Evolutionary conservation across 2,329 filamentous ascomycete species (phyloP), one percentile per base, ranked within the genome.

Genomic region (Mariannaea elegans): DNA sequence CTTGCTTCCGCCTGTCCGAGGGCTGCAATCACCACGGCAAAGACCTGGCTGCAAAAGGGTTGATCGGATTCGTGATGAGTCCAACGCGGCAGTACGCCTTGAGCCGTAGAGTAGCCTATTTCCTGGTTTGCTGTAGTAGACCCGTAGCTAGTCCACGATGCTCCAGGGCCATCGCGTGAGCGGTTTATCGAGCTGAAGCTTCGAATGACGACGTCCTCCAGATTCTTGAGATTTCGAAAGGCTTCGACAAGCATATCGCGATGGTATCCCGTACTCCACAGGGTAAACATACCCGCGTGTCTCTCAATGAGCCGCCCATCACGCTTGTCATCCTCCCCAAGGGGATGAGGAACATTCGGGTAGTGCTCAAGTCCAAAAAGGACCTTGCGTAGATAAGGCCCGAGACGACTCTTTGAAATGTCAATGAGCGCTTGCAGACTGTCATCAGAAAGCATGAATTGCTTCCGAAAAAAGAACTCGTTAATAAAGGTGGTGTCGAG

Each of bases 401-500:
- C 75, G 14, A 86, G 63, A 0, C 77, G 76, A 16, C 76, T 79
- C 55, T 79, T 77, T n/a, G 84, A 80, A 32, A 87, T 85, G 67
- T 83, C 76, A 72, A 83, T 62, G 10, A 89, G 76, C 0, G 82
- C 77, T 51, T 83, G 78, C 9, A 90, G 75, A 65, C 87, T 90
- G 64, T 79, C 74, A 31, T 84, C 76, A 2, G 82, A 82, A 53
- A 89, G 69, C 83, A 89, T 87, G 73, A 90, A 91, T 68, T 90
- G 87, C 67, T 84, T 85, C 71, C 86, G 87, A 49, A 77, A 79
- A 74, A 91, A 91, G 77, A 88, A 91, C 63, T 89, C 87, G 21
- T 77, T 77, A 24, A 82, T 78, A 65, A 90, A 90, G 31, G 77
- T 78, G 47, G 80, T 76, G 72, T 85, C 85, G 12, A 89, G 76